A percentile compares a stretch with the other conserved stretches of the same genome.
Conservation (phyloP, 1,139 yeast genomes). For the Nakaseomyces delphensis region DNA sequence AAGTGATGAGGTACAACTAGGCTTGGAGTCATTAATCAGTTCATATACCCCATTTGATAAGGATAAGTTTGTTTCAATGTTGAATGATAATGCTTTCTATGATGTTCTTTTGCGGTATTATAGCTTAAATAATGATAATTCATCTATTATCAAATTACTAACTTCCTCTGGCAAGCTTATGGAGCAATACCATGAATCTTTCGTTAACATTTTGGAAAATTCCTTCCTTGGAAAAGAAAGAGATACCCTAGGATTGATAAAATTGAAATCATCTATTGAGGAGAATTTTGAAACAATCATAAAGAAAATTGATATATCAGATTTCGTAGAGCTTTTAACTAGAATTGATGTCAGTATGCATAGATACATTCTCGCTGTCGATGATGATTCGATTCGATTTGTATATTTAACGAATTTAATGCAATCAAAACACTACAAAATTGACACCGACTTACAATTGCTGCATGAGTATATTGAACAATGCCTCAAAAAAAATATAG, state of each 20-base stretch:
- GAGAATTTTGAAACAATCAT: conserved; percentile 12
- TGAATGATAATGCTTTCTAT: conserved; percentile 47
- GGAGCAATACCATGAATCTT: neutral
- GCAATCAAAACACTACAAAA: neutral
- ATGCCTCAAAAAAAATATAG: neutral
- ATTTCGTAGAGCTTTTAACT: conserved; percentile 13
- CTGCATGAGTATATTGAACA: neutral
- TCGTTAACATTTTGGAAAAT: conserved; percentile 4
- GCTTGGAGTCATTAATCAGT: conserved; percentile 59
- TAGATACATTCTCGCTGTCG: conserved; percentile 9
- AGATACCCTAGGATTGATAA: conserved; percentile 6
- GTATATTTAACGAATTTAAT: conserved; percentile 20
- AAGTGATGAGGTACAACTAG: conserved; percentile 49
- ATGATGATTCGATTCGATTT: conserved; percentile 10
- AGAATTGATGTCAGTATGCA: conserved; percentile 19
- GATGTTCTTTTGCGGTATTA: conserved; percentile 53
- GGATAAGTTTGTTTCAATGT: conserved; percentile 39
- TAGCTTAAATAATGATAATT: conserved; percentile 26
- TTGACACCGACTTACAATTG: neutral
- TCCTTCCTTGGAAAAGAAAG: neutral
- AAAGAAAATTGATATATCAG: conserved; percentile 7
- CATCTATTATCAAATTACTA: neutral
- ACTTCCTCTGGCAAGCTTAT: neutral
- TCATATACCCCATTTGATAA: conserved; percentile 48
- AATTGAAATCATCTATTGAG: conserved; percentile 8